These are phyloP conservation scores for Crotalaria pallida DNA, from an alignment of 306 rosid genomes.

Conservation along the genomic window DNA sequence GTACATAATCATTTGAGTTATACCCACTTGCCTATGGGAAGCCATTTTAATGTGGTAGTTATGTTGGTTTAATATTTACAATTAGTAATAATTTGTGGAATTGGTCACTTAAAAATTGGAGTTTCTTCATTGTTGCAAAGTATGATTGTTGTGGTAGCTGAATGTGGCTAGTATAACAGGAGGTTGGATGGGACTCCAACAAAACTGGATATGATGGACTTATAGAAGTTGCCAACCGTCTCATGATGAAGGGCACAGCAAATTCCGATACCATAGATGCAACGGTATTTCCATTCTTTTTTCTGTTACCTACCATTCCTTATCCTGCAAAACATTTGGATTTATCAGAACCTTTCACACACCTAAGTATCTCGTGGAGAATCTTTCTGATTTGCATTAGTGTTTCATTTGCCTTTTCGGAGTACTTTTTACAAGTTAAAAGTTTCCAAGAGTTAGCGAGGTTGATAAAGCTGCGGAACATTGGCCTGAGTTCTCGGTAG, in stretches of 20 bases:
- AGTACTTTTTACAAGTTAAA: not conserved
- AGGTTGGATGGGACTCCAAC: conserved; percentile 84
- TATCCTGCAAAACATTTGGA: not conserved
- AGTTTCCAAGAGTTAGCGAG: too few relatives aligned
- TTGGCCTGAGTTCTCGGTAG: too few relatives aligned
- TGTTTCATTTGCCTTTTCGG: not conserved
- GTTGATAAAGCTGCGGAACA: too few relatives aligned
- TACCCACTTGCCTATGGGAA: too few relatives aligned
- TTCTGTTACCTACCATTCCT: not conserved
- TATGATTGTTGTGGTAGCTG: conserved; percentile 3
- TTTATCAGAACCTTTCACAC: not conserved
- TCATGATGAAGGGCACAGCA: conserved; percentile 55
- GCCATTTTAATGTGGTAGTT: too few relatives aligned
- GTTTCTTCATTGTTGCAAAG: not conserved
- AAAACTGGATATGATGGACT: conserved; percentile 84
- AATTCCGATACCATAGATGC: conserved; percentile 69
- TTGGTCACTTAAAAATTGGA: too few relatives aligned
- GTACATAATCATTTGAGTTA: too few relatives aligned
- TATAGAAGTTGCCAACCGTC: conserved; percentile 69
- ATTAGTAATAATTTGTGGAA: not conserved
- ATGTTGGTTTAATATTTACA: not conserved
- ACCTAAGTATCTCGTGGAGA: not conserved
- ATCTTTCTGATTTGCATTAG: not conserved
- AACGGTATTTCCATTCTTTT: conserved; percentile 40
- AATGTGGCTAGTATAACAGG: conserved; percentile 28